A percentile compares a stretch with the other conserved stretches of the same genome.
Evolutionary conservation across 2,329 filamentous ascomycete genomes (phyloP).

Genomic region (Colletotrichum caudatum): DNA sequence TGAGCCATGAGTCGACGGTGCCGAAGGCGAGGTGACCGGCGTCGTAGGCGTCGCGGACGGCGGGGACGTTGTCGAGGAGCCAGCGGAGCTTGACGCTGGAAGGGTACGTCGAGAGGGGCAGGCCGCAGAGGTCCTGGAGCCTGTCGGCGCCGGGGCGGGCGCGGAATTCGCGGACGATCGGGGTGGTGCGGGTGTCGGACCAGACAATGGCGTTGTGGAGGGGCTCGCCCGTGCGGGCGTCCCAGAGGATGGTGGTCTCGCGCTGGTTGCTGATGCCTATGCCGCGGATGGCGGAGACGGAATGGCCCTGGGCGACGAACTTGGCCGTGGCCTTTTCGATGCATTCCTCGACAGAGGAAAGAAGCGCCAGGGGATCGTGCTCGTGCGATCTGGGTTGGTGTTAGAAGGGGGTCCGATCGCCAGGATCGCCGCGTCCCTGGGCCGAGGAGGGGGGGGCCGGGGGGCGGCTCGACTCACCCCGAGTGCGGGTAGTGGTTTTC

Average conservation of each 20-base stretch:
- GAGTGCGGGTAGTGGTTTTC: conserved; percentile 86
- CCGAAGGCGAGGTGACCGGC: conserved; percentile 83
- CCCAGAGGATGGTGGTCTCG: conserved; percentile 90
- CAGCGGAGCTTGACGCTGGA: conserved; percentile 88
- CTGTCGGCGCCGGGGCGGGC: conserved; percentile 74
- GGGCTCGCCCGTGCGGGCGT: conserved; percentile 81
- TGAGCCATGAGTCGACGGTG: conserved; percentile 89
- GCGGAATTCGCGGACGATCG: conserved; percentile 82
- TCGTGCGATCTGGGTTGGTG: conserved; percentile 80
- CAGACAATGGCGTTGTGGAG: conserved; percentile 89
- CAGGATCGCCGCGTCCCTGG: background rate
- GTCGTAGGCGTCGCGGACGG: conserved; percentile 80
- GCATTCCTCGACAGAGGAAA: conserved; percentile 81
- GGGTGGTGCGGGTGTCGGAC: conserved; percentile 84
- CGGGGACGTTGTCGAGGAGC: conserved; percentile 79
- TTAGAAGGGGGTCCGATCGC: background rate
- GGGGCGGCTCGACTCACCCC: conserved; percentile 72
- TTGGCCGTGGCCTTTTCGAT: conserved; percentile 80
- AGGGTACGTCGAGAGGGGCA: conserved; percentile 89
- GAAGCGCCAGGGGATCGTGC: conserved; percentile 83
- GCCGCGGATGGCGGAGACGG: conserved; percentile 75
- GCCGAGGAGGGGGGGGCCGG: background rate
- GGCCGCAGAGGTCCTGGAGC: conserved; percentile 78
- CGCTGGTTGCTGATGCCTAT: conserved; percentile 92
- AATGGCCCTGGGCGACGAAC: conserved; percentile 78